phyloP scores from a whole-genome alignment of 2,329 filamentous ascomycete genomes.

The Ascosphaera apis region DNA sequence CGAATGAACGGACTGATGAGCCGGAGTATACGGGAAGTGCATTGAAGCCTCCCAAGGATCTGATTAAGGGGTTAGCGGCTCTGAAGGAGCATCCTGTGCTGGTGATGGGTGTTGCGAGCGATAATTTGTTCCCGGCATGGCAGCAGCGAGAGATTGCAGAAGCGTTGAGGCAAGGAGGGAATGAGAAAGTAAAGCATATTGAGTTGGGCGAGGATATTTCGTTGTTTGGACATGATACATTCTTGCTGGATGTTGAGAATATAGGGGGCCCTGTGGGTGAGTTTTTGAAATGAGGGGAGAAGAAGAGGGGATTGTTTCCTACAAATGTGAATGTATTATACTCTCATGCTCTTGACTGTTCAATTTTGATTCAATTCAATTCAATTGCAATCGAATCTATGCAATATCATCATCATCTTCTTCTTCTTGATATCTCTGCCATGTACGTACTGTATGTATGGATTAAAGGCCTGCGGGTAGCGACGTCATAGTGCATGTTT shows the following conservation, averaged over 20 bases:
- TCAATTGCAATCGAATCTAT: too few relatives aligned
- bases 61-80: conserved; percentile 49
- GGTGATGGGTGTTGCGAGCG: conserved; percentile 82
- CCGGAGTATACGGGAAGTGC: conserved; percentile 6
- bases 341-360: too few relatives aligned
- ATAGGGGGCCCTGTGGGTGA: conserved; percentile 63
- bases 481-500: too few relatives aligned
- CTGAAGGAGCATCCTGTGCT: conserved; percentile 59
- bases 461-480: too few relatives aligned
- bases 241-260: conserved; percentile 74
- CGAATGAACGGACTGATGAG: conserved; percentile 14
- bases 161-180: conserved; percentile 54
- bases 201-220: conserved; percentile 89
- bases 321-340: too few relatives aligned
- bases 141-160: conserved; percentile 88
- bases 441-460: too few relatives aligned
- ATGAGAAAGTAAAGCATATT: conserved; percentile 59
- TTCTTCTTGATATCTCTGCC: too few relatives aligned
- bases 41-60: conserved; percentile 55
- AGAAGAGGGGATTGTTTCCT: too few relatives aligned
- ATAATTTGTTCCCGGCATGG: conserved; percentile 95
- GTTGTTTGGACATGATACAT: conserved; percentile 90
- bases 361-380: too few relatives aligned
- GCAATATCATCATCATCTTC: too few relatives aligned
- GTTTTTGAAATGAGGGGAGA: conserved; percentile 52